Evolutionary conservation across 1,284 basidiomycete species (phyloP).

Genomic region (Cutaneotrichosporon curvatum): DNA sequence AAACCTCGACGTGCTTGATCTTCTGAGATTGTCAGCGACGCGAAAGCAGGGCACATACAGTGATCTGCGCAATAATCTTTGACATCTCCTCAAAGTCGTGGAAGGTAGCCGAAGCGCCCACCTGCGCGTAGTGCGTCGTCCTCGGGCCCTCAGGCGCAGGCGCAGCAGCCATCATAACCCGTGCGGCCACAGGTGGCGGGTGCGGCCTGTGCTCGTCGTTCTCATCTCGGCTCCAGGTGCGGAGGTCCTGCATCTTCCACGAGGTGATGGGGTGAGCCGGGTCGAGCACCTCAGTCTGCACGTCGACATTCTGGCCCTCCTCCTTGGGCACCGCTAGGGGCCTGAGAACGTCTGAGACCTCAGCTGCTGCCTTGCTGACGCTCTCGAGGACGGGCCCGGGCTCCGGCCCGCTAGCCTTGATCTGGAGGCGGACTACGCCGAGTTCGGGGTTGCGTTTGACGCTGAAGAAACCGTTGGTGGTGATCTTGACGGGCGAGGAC

Average conservation of each 20-base stretch:
- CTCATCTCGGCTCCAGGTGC: not conserved
- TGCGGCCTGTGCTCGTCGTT: not conserved
- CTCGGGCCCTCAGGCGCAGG: not conserved
- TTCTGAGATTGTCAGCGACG: not conserved
- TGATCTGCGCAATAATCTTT: not conserved
- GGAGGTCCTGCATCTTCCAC: conserved; percentile 13
- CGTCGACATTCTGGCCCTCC: conserved; percentile 6
- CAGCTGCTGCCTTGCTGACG: not conserved
- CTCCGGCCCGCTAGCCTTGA: conserved; percentile 1
- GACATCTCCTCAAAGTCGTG: conserved; percentile 11
- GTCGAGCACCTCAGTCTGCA: conserved; percentile 2
- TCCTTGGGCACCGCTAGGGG: conserved; percentile 3
- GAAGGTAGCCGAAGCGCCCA: conserved; percentile 4
- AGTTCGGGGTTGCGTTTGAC: conserved; percentile 9
- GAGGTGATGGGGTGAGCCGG: conserved; percentile 13
- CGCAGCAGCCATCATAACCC: not conserved
- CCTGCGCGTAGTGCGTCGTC: conserved; percentile 3
- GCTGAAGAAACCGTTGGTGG: not conserved
- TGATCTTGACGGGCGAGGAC: not conserved
- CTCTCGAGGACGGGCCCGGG: not conserved
- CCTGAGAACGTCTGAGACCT: not conserved
- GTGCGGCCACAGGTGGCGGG: not conserved
- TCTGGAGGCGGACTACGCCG: conserved; percentile 1
- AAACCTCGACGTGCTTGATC: not conserved
- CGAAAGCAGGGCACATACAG: conserved; percentile 1